Conservation (phyloP, 371 early-diverging fungal genomes). For the Mucor saturninus region DNA sequence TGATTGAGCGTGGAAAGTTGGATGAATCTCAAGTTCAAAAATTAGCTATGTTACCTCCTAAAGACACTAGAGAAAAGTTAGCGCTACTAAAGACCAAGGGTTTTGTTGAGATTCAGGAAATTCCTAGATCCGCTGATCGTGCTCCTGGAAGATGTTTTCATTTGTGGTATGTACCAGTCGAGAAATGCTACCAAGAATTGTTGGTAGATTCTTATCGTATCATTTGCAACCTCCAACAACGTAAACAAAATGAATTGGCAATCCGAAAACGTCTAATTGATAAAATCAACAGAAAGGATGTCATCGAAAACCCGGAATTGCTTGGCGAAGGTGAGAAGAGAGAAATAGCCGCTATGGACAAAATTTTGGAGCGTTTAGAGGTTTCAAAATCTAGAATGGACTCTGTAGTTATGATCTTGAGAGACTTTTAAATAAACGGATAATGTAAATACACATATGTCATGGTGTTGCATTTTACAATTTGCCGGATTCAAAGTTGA, state of each 20-base stretch:
- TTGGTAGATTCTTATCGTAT: conserved; percentile 67
- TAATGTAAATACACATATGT: not conserved
- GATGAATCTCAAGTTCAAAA: conserved; percentile 85
- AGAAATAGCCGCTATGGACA: conserved; percentile 57
- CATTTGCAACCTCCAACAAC: conserved; percentile 71
- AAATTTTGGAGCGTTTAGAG: conserved; percentile 60
- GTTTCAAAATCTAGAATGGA: conserved; percentile 68
- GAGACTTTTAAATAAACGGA: conserved; percentile 60
- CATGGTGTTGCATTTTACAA: not conserved
- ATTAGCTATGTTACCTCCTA: conserved; percentile 77
- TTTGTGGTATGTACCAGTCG: conserved; percentile 78
- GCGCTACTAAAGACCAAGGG: conserved; percentile 70
- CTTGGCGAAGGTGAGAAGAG: conserved; percentile 64
- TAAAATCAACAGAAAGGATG: conserved; percentile 80
- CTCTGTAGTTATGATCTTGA: conserved; percentile 67
- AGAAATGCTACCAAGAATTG: conserved; percentile 65
- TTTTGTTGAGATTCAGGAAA: conserved; percentile 86
- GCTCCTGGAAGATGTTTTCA: conserved; percentile 85
- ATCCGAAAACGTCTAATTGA: conserved; percentile 68
- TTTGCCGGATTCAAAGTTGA: not conserved
- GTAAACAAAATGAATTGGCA: conserved; percentile 64
- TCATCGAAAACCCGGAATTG: conserved; percentile 62
- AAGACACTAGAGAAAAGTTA: conserved; percentile 74
- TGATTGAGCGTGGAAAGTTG: conserved; percentile 80
- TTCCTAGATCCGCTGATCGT: conserved; percentile 87